Percentiles rank a stretch among this genome's conserved stretches.
phyloP scores from a whole-genome alignment of 139 green algal genomes.

The Chlorella ohadii region DNA sequence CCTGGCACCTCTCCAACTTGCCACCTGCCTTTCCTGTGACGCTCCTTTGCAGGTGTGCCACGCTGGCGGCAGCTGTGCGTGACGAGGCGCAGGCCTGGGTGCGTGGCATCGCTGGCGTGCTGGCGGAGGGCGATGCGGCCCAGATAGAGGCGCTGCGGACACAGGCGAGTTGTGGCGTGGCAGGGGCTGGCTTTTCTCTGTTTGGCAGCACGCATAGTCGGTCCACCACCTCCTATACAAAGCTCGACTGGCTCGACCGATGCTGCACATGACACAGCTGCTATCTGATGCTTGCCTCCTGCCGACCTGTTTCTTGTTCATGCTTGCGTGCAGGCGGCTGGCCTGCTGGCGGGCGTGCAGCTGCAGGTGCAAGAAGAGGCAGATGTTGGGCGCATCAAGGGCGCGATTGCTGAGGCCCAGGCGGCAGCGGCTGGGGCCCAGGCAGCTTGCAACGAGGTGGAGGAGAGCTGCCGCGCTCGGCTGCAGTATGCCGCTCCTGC shows the following conservation, averaged over 20 bases:
- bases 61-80: constrained; percentile 68
- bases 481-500: background rate
- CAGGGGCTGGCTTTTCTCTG: background rate
- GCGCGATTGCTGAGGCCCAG: background rate
- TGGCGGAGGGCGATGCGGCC: background rate
- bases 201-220: no score
- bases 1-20: constrained; percentile 52
- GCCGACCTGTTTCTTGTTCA: background rate
- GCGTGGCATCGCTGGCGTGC: constrained; percentile 21
- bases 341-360: constrained; percentile 1
- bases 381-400: background rate
- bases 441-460: background rate
- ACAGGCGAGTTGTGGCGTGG: background rate
- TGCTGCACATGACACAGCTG: no score
- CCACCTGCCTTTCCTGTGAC: constrained; percentile 63
- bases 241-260: no score
- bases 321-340: background rate
- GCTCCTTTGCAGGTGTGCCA: constrained; percentile 61
- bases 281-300: no score
- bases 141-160: background rate
- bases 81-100: constrained; percentile 83
- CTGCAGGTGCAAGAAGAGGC: background rate
- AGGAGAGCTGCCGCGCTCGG: background rate
- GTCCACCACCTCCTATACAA: background rate
- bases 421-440: background rate